Evolutionary conservation across 768 basidiomycete genomes (phyloP), one percentile per base, ranked within the genome.

Genomic region (Tubosaeta sp.): DNA sequence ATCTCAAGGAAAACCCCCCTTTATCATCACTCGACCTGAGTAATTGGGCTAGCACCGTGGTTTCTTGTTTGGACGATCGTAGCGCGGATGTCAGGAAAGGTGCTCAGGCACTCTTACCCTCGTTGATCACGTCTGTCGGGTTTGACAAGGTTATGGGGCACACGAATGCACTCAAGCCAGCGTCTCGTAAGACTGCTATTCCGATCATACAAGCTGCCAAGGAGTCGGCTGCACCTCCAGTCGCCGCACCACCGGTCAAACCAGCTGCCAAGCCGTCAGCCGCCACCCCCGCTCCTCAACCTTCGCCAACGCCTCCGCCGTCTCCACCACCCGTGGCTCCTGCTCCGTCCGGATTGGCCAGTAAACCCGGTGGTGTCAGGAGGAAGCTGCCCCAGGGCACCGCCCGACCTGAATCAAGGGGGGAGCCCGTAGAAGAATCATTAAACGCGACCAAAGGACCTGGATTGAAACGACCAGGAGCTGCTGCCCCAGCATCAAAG

Each of bases 61-160:
- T 99, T 16, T 67, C 78, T 3, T 93, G 83, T 55, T 78, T 99
- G 32, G 97, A 99, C 64, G 97, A 99, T 67, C 83, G 93, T 29
- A 95, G 74, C 62, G 79, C 79, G 11, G 97, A 99, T 65, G 90
- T 98, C 19, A 83, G 97, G 51, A 98, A 98, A 70, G 85, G 84
- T 13, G 92, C 94, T 6, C 88, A 91, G 58, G 84, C 84, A 2
- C 66, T 97, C 27, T 70, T 99, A 13, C 91, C 93, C 0, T 71
- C 74, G 41, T 68, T 99, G 51, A 85, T 98, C 45, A 71, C 77
- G 4, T 82, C 70, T 43, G 84, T 83, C 31, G 93, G 97, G 6
- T 92, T 82, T 63, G 89, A 93, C 58, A 83, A 83, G 61, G 85
- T 98, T 46, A 76, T 97, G 76, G 84, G 90, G 33, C 86, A 93